Evolutionary conservation across 2,329 filamentous ascomycete species (phyloP).

Genomic region (Phialocephala subalpina): DNA sequence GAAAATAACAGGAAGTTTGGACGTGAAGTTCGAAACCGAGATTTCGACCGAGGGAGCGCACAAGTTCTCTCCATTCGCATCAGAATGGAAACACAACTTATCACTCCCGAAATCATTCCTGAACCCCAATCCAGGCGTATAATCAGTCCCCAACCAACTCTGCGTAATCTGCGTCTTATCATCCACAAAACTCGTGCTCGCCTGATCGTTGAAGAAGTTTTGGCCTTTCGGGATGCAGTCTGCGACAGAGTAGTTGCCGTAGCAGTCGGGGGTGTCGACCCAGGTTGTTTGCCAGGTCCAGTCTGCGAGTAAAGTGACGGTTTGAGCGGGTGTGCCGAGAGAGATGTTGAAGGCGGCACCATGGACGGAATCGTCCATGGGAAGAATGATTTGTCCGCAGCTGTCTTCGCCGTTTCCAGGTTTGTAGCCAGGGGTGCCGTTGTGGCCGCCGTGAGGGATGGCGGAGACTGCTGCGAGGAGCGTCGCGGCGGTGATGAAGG

Average conservation of each 20-base stretch:
- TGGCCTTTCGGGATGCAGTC: conserved; percentile 19
- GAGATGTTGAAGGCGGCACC: conserved; percentile 23
- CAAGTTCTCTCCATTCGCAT: conserved; percentile 10
- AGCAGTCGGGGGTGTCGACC: conserved; percentile 23
- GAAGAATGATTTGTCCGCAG: conserved; percentile 21
- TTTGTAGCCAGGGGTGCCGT: neutral
- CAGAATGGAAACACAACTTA: conserved; percentile 19
- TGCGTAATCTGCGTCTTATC: conserved; percentile 8
- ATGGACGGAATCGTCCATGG: conserved; percentile 19
- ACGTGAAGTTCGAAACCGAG: conserved; percentile 17
- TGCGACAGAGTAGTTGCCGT: conserved; percentile 18
- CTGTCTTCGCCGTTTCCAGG: conserved; percentile 3
- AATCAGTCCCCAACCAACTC: conserved; percentile 17
- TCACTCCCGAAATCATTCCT: conserved; percentile 15
- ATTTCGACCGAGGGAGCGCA: conserved; percentile 17
- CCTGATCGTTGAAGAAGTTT: conserved; percentile 18
- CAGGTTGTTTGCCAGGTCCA: conserved; percentile 24
- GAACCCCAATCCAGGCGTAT: conserved; percentile 20
- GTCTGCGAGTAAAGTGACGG: conserved; percentile 19
- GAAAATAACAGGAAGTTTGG: conserved; percentile 17
- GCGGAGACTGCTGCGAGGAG: conserved; percentile 8
- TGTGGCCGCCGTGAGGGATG: conserved; percentile 6
- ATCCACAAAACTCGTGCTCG: conserved; percentile 17
- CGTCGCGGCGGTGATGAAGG: neutral
- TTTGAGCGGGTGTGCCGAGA: conserved; percentile 21